Evolutionary conservation across 306 rosid species (phyloP), one percentile per base, ranked within the genome.

Genomic region (Trifolium dubium): DNA sequence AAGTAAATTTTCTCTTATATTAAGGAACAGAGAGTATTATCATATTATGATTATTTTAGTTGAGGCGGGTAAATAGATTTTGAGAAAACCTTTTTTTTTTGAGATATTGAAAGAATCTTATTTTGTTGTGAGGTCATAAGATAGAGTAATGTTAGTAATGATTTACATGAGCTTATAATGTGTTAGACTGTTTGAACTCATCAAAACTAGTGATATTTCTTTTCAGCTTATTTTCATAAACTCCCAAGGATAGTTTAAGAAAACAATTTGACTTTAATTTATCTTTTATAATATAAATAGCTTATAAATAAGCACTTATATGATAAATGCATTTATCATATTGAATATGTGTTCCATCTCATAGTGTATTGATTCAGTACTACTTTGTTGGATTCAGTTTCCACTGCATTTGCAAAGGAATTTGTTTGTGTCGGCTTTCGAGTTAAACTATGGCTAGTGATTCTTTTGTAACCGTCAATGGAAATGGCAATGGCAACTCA

Each of bases 371-470:
- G 37, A 34, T 40, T 50, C 29, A 9, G n/a, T 51, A 0, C 67
- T 29, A 53, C 47, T 43, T 66, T 69, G 43, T 39, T 67, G 74
- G 49, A 19, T 78, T 66, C 71, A 87, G 90, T 83, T 77, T 75
- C 43, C 39, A 18, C 86, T 64, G 73, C 69, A 80, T 86, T 76
- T 82, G 64, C 62, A 23, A n/a, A 73, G 69, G 67, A 64, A 72
- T 82, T 75, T 73, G 75, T 73, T 71, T 60, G 81, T 73, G 78
- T 71, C 9, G 63, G 75, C 32, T 70, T 77, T 74, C 74, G 69
- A 70, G 67, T 88, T 71, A 66, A 17, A 37, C 71, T 17, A 95
- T 92, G 99, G 93, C 96, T 8, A 73, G 88, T 71, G 96, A 90
- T 77, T 76, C 82, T 53, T 51, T 77, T 85, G 79, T 69, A 14